Evolutionary conservation across 2,329 filamentous ascomycete genomes (phyloP).

Genomic region (Exophiala oligosperma): DNA sequence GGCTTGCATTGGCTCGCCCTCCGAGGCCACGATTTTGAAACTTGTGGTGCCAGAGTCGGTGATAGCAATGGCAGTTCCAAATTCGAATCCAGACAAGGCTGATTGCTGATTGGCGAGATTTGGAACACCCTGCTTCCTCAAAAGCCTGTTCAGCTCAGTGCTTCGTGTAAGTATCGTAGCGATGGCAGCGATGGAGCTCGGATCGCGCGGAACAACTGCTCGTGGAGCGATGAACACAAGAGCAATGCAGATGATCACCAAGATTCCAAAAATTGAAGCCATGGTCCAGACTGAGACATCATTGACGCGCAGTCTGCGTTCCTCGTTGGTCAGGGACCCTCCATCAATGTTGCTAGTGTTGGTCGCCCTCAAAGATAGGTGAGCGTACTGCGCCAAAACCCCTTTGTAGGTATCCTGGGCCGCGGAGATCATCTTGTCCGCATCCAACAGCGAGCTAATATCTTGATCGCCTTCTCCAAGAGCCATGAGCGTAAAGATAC

Average conservation of each 20-base stretch:
- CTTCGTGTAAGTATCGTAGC: conserved; percentile 26
- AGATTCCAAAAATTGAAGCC: conserved; percentile 20
- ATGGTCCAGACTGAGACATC: conserved; percentile 26
- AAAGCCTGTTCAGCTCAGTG: conserved; percentile 26
- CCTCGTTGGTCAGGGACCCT: conserved; percentile 12
- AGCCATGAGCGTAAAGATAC: conserved; percentile 26
- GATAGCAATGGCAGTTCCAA: conserved; percentile 27
- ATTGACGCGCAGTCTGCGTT: conserved; percentile 22
- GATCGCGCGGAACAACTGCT: conserved; percentile 28
- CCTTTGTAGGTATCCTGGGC: conserved; percentile 25
- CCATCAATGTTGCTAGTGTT: conserved; percentile 12
- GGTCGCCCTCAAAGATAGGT: conserved; percentile 16
- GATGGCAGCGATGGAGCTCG: conserved; percentile 26
- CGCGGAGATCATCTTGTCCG: conserved; percentile 20
- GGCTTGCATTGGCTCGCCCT: conserved; percentile 19
- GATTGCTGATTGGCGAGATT: conserved; percentile 22
- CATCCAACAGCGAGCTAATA: conserved; percentile 22
- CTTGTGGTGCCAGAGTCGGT: conserved; percentile 22
- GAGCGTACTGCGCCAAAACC: conserved; percentile 27
- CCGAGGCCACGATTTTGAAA: conserved; percentile 29
- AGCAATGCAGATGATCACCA: conserved; percentile 20
- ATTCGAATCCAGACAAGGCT: conserved; percentile 27
- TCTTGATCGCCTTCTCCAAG: conserved; percentile 16
- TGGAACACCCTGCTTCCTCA: conserved; percentile 21
- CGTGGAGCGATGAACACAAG: conserved; percentile 25